These are phyloP conservation scores for Aspergillus fijiensis DNA, from an alignment of 2,329 filamentous ascomycete genomes.

Conservation along the genomic window DNA sequence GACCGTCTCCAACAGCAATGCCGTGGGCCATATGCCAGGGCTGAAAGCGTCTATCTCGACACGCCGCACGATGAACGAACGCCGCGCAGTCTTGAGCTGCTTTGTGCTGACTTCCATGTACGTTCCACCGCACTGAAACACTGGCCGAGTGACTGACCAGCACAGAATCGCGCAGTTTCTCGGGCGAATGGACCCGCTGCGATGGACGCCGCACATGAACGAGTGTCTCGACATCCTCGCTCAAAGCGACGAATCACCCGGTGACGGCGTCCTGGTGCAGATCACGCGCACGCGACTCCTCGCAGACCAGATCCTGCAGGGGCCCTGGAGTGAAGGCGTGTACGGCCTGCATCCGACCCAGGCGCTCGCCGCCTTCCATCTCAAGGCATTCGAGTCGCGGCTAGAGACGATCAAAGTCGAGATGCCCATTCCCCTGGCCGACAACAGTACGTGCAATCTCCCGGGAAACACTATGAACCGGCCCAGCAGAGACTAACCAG, in stretches of 20 bases:
- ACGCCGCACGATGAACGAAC: slow-evolving; percentile 15
- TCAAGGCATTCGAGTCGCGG: slow-evolving; percentile 8
- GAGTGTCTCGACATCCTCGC: slow-evolving; percentile 11
- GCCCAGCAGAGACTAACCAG: not conserved
- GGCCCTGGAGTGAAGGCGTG: not conserved
- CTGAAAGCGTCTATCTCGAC: not conserved
- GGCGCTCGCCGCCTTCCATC: not conserved
- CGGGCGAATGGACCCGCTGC: slow-evolving; percentile 46
- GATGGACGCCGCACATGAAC: slow-evolving; percentile 13
- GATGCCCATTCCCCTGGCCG: not conserved
- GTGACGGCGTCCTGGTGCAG: slow-evolving; percentile 8
- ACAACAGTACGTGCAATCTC: slow-evolving; percentile 7
- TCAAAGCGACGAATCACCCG: not conserved
- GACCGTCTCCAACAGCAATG: not conserved
- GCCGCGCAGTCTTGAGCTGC: slow-evolving; percentile 12
- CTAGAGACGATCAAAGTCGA: not conserved
- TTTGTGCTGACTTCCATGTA: slow-evolving; percentile 15
- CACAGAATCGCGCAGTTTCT: slow-evolving; percentile 44
- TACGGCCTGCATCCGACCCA: not conserved
- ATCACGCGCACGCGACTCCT: slow-evolving; percentile 2
- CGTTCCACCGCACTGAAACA: not conserved
- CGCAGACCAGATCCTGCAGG: slow-evolving; percentile 1
- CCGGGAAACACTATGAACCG: too few species aligned
- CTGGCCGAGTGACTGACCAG: not conserved
- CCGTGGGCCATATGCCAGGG: not conserved